These are phyloP conservation scores for Rhizodiscina lignyota DNA, from an alignment of 495 filamentous ascomycete genomes.

Conservation along the genomic window DNA sequence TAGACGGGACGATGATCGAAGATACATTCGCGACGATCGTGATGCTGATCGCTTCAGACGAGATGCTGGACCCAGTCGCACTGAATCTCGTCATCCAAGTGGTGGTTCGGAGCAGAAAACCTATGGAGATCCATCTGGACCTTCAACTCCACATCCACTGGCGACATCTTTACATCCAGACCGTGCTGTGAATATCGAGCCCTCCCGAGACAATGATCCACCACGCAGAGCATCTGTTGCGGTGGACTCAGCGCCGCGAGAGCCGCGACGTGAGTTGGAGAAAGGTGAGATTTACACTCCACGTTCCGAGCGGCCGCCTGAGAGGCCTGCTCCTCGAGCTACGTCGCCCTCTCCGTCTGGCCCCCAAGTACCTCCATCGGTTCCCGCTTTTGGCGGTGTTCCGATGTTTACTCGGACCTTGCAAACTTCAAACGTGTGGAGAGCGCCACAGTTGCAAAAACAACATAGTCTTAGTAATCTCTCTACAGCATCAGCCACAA, in stretches of 20 bases:
- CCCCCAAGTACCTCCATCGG: conserved; percentile 35
- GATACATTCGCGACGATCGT: conserved; percentile 16
- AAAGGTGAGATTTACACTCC: conserved; percentile 22
- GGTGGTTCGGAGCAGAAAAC: conserved; percentile 7
- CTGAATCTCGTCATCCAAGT: conserved; percentile 7
- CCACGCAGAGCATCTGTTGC: conserved; percentile 10
- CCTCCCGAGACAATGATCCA: neutral
- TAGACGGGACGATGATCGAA: conserved; percentile 7
- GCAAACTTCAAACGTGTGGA: conserved; percentile 16
- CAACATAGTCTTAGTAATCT: conserved; percentile 20
- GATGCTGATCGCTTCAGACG: conserved; percentile 15
- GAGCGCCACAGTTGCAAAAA: too few relatives aligned
- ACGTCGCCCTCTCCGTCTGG: conserved; percentile 59
- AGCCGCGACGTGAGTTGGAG: conserved; percentile 26
- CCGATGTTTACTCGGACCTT: conserved; percentile 1
- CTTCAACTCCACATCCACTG: too few relatives aligned
- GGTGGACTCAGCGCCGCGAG: conserved; percentile 12
- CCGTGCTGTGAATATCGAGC: neutral
- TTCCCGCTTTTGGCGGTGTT: conserved; percentile 63
- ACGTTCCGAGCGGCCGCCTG: too few relatives aligned
- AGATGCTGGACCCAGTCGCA: conserved; percentile 6
- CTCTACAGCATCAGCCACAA: neutral
- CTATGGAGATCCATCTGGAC: too few relatives aligned
- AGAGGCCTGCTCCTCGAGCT: conserved; percentile 15
- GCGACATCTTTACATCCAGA: conserved; percentile 7